Base-by-base conservation (phyloP, 345 rosid genomes). In the Eucalyptus dawsonii region DNA sequence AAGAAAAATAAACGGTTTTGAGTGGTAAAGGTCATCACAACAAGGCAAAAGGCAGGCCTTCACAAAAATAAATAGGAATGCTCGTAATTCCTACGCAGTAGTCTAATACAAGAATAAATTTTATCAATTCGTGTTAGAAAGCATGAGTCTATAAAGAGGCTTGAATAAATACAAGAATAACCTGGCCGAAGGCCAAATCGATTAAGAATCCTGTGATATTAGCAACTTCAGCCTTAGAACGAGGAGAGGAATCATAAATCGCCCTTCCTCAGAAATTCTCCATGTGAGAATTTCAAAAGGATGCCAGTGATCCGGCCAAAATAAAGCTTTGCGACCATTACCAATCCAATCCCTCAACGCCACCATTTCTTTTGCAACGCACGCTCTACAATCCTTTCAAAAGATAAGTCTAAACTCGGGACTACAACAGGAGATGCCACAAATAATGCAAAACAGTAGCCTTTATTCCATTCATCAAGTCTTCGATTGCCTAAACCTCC, bases 101-200 rank as follows among this genome's bases (percentile, higher is more conserved):
- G 14, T 58, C 2, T 0, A 24, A 0, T 10, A 58, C n/a, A 58
- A 58, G 0, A 24, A 58, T 58, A 10, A 9, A 9, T 24, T 1
- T 24, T 24, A 0, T 24, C 12, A 0, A 58, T 24, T 25, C 0
- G 65, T 58, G 12, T 58, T 58, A 24, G 65, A 58, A 56, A 56
- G 1, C 60, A 54, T 9, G 27, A 56, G 60, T 56, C 60, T 4
- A 22, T 22, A 22, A 0, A 54, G 25, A 56, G 27, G 60, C 60
- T 22, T 15, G 53, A 50, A 50, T 50, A 50, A 5, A 50, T 7
- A 25, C 42, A 42, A 58, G n/a, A 58, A 0, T 58, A 1, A 58
- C n/a, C n/a, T 24, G 67, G n/a, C 15, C 67, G 15, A 58, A 58
- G n/a, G 67, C n/a, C n/a, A 58, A 58, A 58, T 11, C 67, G n/a